Conservation (phyloP, 129 eudicot genomes). For the Flaveria linearis region DNA sequence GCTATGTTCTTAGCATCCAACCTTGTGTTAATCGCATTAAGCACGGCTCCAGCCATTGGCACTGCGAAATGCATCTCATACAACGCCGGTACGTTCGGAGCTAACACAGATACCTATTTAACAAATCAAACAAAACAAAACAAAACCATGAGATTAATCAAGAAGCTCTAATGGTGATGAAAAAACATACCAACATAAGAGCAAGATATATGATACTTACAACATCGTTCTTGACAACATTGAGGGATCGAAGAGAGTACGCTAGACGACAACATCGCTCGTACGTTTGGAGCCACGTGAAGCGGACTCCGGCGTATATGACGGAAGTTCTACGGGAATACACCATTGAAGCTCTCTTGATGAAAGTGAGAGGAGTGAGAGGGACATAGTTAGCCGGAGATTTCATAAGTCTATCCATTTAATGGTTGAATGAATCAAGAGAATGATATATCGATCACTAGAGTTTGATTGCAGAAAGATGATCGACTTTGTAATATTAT, state of each 20-base stretch:
- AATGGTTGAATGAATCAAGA: background rate
- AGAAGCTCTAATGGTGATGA: background rate
- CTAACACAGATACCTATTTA: slow-evolving; percentile 63
- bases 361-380: slow-evolving; percentile 63
- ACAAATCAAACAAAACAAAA: background rate
- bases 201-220: slow-evolving; percentile 29
- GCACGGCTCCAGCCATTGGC: slow-evolving; percentile 76
- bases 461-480: background rate
- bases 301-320: slow-evolving; percentile 45
- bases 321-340: slow-evolving; percentile 56
- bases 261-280: slow-evolving; percentile 67
- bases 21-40: slow-evolving; percentile 64
- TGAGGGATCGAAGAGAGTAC: slow-evolving; percentile 52
- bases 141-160: background rate
- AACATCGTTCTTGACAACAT: slow-evolving; percentile 53
- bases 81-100: slow-evolving; percentile 73
- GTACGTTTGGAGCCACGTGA: slow-evolving; percentile 66
- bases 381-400: slow-evolving; percentile 64
- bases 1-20: slow-evolving; percentile 60
- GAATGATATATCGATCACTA: background rate
- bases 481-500: background rate
- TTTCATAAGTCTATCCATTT: slow-evolving; percentile 55
- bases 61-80: slow-evolving; percentile 74
- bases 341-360: slow-evolving; percentile 57
- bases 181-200: no score